These are phyloP conservation scores for Sutorius eximius DNA, from an alignment of 1,284 basidiomycete genomes.

Conservation along the genomic window DNA sequence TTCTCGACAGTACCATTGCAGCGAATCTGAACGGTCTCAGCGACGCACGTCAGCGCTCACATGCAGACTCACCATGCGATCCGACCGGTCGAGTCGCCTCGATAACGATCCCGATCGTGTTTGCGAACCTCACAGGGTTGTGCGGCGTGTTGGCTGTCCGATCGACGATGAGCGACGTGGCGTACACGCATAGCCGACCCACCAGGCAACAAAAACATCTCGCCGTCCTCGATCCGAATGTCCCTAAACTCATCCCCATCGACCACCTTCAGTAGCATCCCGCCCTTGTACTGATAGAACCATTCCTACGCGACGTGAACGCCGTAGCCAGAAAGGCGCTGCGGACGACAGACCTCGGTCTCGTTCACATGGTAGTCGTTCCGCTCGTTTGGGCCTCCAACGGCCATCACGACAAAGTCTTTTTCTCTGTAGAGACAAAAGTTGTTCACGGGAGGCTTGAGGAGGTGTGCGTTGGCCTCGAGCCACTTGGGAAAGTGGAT, in stretches of 20 bases:
- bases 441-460: constrained; percentile 90
- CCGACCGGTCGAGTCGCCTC: constrained; percentile 81
- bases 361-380: constrained; percentile 94
- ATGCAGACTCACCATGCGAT: constrained; percentile 49
- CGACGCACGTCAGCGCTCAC: background rate
- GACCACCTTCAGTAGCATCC: constrained; percentile 86
- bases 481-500: constrained; percentile 89
- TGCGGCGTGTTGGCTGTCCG: constrained; percentile 87
- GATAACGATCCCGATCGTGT: constrained; percentile 94
- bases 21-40: constrained; percentile 60
- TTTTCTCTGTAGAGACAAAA: constrained; percentile 83
- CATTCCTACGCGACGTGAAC: constrained; percentile 62
- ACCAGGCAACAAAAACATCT: constrained; percentile 96
- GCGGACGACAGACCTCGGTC: constrained; percentile 61
- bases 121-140: constrained; percentile 87
- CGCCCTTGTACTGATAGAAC: constrained; percentile 95
- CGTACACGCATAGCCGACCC: constrained; percentile 13
- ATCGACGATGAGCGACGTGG: background rate
- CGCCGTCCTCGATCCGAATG: constrained; percentile 88
- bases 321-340: background rate
- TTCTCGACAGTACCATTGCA: constrained; percentile 93
- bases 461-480: constrained; percentile 69
- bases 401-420: constrained; percentile 88
- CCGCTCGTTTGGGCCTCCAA: constrained; percentile 90
- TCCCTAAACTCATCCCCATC: constrained; percentile 88